Conservation (phyloP, 2,329 filamentous ascomycete species). For the Teratosphaeria destructans region DNA sequence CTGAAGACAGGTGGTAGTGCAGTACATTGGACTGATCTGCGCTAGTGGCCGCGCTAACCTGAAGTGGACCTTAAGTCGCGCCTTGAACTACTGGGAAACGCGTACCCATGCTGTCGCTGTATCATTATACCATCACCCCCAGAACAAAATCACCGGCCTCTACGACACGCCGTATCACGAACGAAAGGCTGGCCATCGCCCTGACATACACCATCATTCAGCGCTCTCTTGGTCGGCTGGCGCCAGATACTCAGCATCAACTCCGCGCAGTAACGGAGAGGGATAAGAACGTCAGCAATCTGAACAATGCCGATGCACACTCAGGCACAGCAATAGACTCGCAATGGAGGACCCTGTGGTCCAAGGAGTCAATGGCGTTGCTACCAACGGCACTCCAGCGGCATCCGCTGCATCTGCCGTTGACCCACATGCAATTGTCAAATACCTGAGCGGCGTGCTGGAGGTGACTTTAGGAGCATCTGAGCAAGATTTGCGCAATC, state of each 20-base stretch:
- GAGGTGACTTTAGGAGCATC: constrained; percentile 39
- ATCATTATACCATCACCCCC: background rate
- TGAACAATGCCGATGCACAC: background rate
- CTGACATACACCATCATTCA: background rate
- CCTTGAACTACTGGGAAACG: background rate
- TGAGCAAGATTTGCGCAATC: constrained; percentile 67
- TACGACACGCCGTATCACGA: background rate
- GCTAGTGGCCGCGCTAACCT: background rate
- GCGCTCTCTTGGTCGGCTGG: background rate
- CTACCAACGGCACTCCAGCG: constrained; percentile 19
- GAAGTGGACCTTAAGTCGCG: background rate
- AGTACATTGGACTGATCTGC: background rate
- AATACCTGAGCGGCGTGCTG: constrained; percentile 39
- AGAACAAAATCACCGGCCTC: background rate
- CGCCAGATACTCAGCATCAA: background rate
- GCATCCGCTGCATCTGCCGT: constrained; percentile 22
- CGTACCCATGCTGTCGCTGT: background rate
- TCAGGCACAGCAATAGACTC: background rate
- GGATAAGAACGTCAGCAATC: background rate
- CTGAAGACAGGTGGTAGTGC: too few species aligned
- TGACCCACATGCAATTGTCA: constrained; percentile 38
- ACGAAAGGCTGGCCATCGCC: background rate
- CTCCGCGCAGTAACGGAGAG: background rate
- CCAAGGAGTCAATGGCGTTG: constrained; percentile 25
- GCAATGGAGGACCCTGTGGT: constrained; percentile 30